phyloP scores from a whole-genome alignment of 1,139 yeast genomes.

The Eremothecium coryli region DNA sequence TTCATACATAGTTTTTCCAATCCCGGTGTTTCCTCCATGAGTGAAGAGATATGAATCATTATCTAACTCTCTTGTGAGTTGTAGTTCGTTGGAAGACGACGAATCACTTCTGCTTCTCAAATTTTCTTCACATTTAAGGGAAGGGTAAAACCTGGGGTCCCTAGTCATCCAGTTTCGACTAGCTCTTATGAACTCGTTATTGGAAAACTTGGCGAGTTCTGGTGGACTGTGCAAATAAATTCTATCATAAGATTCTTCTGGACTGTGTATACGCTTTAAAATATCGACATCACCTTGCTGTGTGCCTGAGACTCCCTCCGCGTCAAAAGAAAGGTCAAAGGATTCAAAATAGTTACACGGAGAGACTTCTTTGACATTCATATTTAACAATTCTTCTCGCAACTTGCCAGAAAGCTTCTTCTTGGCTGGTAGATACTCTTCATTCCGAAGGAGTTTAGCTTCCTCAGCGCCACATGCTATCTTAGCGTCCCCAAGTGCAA shows the following conservation, averaged over 20 bases:
- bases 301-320: neutral
- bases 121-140: neutral
- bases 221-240: neutral
- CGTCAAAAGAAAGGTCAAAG: conserved; percentile 4
- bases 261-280: neutral
- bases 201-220: neutral
- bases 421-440: neutral
- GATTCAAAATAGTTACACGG: neutral
- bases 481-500: conserved; percentile 1
- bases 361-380: neutral
- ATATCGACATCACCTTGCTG: neutral
- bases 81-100: neutral
- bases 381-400: neutral
- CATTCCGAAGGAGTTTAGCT: neutral
- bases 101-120: neutral
- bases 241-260: neutral
- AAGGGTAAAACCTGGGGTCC: neutral
- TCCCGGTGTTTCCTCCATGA: neutral
- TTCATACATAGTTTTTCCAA: neutral
- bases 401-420: neutral
- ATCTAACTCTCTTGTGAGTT: neutral
- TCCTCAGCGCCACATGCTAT: conserved; percentile 4
- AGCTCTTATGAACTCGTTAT: no score
- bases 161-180: neutral
- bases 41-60: neutral